Evolutionary conservation across 306 rosid species (phyloP).

Genomic region (Macrotyloma uniflorum): DNA sequence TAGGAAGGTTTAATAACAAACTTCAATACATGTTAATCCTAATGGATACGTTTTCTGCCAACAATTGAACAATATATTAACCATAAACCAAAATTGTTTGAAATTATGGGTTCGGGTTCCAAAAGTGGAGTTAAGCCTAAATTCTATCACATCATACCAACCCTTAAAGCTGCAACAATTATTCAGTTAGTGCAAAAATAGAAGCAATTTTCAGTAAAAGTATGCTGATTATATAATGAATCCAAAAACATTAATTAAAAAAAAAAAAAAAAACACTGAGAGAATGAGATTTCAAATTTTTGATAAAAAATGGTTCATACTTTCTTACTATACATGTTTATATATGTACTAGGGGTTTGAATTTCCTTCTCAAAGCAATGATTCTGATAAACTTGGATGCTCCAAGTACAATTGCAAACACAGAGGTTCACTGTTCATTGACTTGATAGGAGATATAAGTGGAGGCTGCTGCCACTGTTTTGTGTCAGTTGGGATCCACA

Average conservation of each 20-base stretch:
- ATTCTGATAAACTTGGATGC: constrained; percentile 72
- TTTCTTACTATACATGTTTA: constrained; percentile 28
- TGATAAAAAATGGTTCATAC: neutral
- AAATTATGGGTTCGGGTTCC: no score
- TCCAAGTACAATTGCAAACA: constrained; percentile 83
- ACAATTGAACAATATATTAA: no score
- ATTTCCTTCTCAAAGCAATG: constrained; percentile 45
- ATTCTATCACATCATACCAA: constrained; percentile 11
- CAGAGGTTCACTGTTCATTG: constrained; percentile 69
- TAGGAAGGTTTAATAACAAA: no score
- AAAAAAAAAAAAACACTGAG: neutral
- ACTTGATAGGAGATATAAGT: constrained; percentile 69
- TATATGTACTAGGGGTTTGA: neutral
- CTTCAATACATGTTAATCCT: no score
- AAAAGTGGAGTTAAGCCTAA: neutral
- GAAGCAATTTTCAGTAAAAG: constrained; percentile 6
- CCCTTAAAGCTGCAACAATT: neutral
- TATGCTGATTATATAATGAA: constrained; percentile 11
- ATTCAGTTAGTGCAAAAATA: constrained; percentile 21
- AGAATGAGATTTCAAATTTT: neutral
- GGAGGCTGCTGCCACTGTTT: constrained; percentile 89
- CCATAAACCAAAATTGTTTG: no score
- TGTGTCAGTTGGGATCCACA: constrained; percentile 80
- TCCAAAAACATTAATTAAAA: no score
- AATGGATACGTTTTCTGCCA: no score